Evolutionary conservation across 352 stramenopile species (phyloP).

Genomic region (Phytopythium oedochilum): DNA sequence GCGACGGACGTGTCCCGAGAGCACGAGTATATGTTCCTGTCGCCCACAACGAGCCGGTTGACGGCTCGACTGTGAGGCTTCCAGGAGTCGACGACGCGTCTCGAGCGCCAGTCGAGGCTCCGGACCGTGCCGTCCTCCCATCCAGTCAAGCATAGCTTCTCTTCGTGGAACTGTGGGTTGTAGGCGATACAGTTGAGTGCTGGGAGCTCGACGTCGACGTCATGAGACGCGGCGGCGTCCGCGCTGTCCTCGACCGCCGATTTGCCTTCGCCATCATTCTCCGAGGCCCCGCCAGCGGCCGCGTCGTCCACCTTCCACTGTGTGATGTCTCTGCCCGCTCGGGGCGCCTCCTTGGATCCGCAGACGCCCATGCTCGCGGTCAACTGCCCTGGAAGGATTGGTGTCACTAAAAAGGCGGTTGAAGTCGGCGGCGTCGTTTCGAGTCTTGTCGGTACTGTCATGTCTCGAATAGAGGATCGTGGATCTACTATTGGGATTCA

Average conservation of each 20-base stretch:
- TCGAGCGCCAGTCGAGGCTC: constrained; percentile 29
- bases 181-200: constrained; percentile 50
- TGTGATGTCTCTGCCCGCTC: constrained; percentile 18
- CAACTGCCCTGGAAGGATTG: neutral
- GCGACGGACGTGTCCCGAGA: constrained; percentile 72
- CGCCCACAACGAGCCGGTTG: constrained; percentile 51
- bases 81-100: constrained; percentile 28
- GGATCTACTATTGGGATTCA: no score
- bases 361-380: constrained; percentile 41
- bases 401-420: no score
- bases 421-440: constrained; percentile 9
- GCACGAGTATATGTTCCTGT: constrained; percentile 62
- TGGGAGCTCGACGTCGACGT: constrained; percentile 10
- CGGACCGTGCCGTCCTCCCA: constrained; percentile 77
- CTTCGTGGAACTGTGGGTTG: constrained; percentile 16
- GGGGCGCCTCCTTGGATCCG: constrained; percentile 25
- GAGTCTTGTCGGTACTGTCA: neutral
- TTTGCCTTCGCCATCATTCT: neutral
- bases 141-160: constrained; percentile 34
- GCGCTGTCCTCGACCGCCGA: neutral
- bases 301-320: constrained; percentile 46
- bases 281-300: neutral
- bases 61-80: constrained; percentile 49
- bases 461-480: neutral
- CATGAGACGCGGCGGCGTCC: neutral